Base-by-base conservation (phyloP, 140 eudicot genomes). In the Anethum foeniculum region DNA sequence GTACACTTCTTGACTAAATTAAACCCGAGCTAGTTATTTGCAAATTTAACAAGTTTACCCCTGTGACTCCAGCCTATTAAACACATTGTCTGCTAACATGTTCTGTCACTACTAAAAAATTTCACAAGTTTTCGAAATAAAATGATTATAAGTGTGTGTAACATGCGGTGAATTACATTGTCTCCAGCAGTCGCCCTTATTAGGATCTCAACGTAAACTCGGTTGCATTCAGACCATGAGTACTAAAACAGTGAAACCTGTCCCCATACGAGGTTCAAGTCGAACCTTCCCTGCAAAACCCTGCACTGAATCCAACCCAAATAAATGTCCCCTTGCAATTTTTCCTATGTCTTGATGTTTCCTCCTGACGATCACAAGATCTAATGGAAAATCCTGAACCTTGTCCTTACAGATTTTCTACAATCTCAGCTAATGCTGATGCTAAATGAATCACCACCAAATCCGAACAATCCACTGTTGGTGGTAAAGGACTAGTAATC, bases 271-370 rank as follows among this genome's bases (percentile, higher is more conserved):
- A 5, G 81, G 81, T 39, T 77, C 81, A 2, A 82, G 34, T 15
- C 71, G 49, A n/a, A 51, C 32, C 82, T 69, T 77, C 13, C 85
- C 85, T 1, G 56, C 44, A 23, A 67, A 82, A 21, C 85, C 85
- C 19, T 73, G 85, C 30, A 82, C 38, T 11, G 77, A 38, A 5
- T 77, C 82, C 5, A 72, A 19, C 34, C 74, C 81, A 39, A 64
- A 77, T 8, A 28, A 64, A 82, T 8, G 32, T 46, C 34, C 77
- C 77, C 0, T 36, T 7, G 60, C 85, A 82, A 64, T 34, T 8
- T 30, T 51, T 23, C 46, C 82, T n/a, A 21, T 52, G 43, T 77
- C 81, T 21, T 34, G 15, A 39, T 21, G 10, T 12, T 21, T 30
- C 23, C 6, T 41, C 74, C 27, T 5, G 68, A 18, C 41, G 10